A percentile compares a stretch with the other conserved stretches of the same genome.
phyloP scores from a whole-genome alignment of 805 yeast genomes.

The Candida ovalis region DNA sequence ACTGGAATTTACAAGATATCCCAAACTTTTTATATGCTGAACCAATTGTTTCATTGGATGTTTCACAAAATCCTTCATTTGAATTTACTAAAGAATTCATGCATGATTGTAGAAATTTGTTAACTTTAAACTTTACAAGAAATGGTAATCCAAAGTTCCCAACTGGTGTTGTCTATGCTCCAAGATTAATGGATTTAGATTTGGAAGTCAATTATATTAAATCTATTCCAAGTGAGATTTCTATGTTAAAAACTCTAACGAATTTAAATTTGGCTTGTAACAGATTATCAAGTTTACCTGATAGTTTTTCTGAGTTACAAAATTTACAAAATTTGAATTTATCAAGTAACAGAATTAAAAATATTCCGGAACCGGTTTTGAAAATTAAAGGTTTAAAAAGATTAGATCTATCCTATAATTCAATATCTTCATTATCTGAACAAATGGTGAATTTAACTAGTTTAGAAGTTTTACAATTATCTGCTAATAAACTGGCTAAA shows the following conservation, averaged over 20 bases:
- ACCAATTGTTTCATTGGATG: conserved; percentile 77
- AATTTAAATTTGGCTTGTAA: conserved; percentile 71
- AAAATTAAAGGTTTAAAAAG: conserved; percentile 55
- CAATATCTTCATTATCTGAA: conserved; percentile 56
- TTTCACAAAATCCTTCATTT: conserved; percentile 83
- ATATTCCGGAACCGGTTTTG: conserved; percentile 63
- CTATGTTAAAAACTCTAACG: conserved; percentile 50
- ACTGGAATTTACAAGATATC: conserved; percentile 74
- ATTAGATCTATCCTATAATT: conserved; percentile 80
- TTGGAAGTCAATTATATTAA: conserved; percentile 76
- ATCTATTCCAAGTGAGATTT: conserved; percentile 53
- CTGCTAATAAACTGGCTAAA: conserved; percentile 63
- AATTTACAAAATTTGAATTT: conserved; percentile 62
- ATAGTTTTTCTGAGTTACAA: conserved; percentile 50
- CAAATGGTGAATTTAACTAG: conserved; percentile 55
- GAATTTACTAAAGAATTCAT: conserved; percentile 81
- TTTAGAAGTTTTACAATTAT: conserved; percentile 65
- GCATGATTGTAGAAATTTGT: conserved; percentile 70
- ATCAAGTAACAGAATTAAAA: conserved; percentile 69
- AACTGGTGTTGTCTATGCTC: conserved; percentile 63
- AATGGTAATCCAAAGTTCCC: conserved; percentile 78
- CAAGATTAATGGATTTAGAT: conserved; percentile 61
- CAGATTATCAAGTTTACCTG: conserved; percentile 60
- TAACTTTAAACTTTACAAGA: conserved; percentile 61
- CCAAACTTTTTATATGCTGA: conserved; percentile 81